Base-by-base conservation (phyloP, 768 basidiomycete genomes). In the Lactarius deliciosus region DNA sequence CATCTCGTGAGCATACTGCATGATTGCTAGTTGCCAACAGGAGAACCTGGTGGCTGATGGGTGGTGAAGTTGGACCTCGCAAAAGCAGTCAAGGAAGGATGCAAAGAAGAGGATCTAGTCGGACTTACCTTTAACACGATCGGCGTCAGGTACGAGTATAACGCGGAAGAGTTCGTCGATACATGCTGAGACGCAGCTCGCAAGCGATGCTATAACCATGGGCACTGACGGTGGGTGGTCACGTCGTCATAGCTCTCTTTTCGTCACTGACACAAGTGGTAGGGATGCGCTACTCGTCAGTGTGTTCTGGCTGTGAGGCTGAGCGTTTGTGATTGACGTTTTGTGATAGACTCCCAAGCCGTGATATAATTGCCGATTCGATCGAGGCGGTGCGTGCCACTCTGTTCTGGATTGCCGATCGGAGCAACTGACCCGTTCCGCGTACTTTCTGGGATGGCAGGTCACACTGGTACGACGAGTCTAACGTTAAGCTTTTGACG, bases 281-380 rank as follows among this genome's bases (percentile, higher is more conserved):
- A 92, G 91, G 92, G 67, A 94, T 94, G 91, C 82, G 90, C 71
- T 94, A 92, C 74, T 92, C 91, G 90, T 91, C 71, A 71, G 89
- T 81, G 20, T 67, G 54, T 32, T 22, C 47, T 50, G 1, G 47
- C 22, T 18, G 53, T 36, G 16, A 47, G n/a, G 11, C 20, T 22
- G 36, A 22, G 15, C 45, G 34, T 41, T 32, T 38, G 3, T 41
- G 43, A 36, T 20, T 50, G 50, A 50, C 45, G 59, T 45, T 32
- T 57, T 62, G 65, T 28, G 32, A 38, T 69, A 92, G 91, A 53
- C 80, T 96, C 50, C 93, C 93, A 15, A 91, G 85, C 79, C 89
- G 93, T 58, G 93, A 96, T 74, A 76, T 95, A 60, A 96, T 96
- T 65, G 93, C 94, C 18, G 93, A 94, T 73, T 93, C 92, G 16